phyloP scores from a whole-genome alignment of 257 asterid species.

The Solanum habrochaites region DNA sequence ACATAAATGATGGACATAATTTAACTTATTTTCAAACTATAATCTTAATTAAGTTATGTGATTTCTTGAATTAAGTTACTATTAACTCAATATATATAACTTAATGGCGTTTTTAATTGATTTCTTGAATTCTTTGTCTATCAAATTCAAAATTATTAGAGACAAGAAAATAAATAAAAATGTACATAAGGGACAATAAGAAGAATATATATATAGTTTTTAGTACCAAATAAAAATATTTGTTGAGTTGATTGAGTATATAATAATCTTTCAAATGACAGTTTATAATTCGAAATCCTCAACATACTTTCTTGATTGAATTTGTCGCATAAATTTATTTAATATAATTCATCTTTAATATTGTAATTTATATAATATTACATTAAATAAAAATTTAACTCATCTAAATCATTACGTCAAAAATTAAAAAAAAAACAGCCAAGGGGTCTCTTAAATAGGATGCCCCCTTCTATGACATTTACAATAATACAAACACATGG shows the following conservation, averaged over 20 bases:
- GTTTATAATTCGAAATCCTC: background rate
- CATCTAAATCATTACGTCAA: too few relatives aligned
- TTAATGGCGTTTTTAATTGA: background rate
- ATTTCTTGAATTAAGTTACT: too few relatives aligned
- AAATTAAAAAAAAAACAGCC: conserved; percentile 3
- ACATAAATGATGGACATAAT: too few relatives aligned
- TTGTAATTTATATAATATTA: too few relatives aligned
- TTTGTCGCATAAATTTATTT: background rate
- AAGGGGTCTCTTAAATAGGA: conserved; percentile 31
- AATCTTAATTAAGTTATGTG: too few relatives aligned
- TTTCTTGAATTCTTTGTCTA: background rate
- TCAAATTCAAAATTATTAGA: background rate
- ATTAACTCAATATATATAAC: too few relatives aligned
- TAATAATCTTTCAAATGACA: background rate
- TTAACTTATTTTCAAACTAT: too few relatives aligned
- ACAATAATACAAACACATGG: conserved; percentile 53
- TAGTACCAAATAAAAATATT: too few relatives aligned
- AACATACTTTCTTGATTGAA: background rate
- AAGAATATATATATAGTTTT: too few relatives aligned
- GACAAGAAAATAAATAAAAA: background rate
- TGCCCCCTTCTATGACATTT: conserved; percentile 16
- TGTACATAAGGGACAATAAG: background rate
- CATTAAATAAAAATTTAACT: too few relatives aligned
- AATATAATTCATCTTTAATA: background rate
- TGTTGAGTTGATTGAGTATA: background rate